phyloP scores from a whole-genome alignment of 768 basidiomycete species.

The Amanita pallidorosea region DNA sequence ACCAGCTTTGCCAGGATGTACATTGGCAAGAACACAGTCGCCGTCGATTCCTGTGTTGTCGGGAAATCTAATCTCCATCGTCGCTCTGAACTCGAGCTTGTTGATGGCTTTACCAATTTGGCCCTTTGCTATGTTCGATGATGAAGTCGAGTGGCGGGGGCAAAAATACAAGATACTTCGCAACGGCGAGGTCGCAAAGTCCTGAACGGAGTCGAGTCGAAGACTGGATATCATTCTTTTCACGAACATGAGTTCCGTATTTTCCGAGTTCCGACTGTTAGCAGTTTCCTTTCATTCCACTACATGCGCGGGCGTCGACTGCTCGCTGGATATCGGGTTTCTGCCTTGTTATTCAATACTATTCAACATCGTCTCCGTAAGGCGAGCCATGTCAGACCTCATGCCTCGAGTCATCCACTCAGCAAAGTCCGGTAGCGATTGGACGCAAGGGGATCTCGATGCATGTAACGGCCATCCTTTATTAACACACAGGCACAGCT shows the following conservation, averaged over 20 bases:
- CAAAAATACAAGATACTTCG: slow-evolving; percentile 58
- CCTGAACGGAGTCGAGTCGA: slow-evolving; percentile 8
- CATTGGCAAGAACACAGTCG: slow-evolving; percentile 82
- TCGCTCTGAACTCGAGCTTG: slow-evolving; percentile 73
- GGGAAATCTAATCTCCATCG: slow-evolving; percentile 95
- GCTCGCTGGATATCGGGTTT: neutral
- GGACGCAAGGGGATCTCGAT: too few relatives aligned
- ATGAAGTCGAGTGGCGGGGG: slow-evolving; percentile 84
- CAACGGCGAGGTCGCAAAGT: slow-evolving; percentile 57
- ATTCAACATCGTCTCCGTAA: too few relatives aligned
- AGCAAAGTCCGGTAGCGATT: too few relatives aligned
- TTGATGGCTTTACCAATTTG: slow-evolving; percentile 79
- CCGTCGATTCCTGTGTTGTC: slow-evolving; percentile 89
- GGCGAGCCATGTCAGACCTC: too few relatives aligned
- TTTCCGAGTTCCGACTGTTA: too few relatives aligned
- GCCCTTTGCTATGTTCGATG: slow-evolving; percentile 69
- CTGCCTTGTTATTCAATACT: too few relatives aligned
- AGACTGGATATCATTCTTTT: slow-evolving; percentile 17
- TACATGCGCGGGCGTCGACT: too few relatives aligned
- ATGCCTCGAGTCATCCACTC: too few relatives aligned
- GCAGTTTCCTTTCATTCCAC: too few relatives aligned
- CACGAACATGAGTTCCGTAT: too few relatives aligned
- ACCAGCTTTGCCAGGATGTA: slow-evolving; percentile 99
- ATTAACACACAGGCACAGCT: slow-evolving; percentile 8
- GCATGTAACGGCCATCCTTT: too few relatives aligned